Evolutionary conservation across 163 green algal species (phyloP).

Genomic region (Scenedesmus sp.): DNA sequence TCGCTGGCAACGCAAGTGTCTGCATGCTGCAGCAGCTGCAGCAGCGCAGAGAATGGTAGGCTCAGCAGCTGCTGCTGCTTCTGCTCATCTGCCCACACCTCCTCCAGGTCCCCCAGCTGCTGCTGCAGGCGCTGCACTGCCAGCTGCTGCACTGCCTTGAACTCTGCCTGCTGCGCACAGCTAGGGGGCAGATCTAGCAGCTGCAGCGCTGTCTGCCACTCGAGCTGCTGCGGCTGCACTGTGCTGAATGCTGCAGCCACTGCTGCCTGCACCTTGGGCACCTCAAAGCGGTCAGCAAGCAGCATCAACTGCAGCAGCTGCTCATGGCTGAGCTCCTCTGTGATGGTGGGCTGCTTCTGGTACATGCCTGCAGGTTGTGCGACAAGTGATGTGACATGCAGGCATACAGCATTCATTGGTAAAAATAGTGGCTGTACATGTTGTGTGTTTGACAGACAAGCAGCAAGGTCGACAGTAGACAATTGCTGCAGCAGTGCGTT

Average conservation of each 20-base stretch:
- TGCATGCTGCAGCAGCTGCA: not conserved
- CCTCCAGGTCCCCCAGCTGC: not conserved
- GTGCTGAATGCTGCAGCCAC: not conserved
- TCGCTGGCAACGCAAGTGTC: not conserved
- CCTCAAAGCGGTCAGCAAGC: slow-evolving; percentile 8
- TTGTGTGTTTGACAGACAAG: no score
- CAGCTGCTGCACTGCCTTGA: not conserved
- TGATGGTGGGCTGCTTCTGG: not conserved
- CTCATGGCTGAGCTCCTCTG: not conserved
- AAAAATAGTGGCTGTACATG: no score
- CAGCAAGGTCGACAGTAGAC: no score
- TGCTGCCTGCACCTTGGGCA: slow-evolving; percentile 3
- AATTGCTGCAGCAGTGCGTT: no score
- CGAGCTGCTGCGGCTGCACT: not conserved
- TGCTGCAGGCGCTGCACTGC: not conserved
- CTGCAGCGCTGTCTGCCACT: not conserved
- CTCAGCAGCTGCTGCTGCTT: not conserved
- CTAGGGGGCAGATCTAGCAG: not conserved
- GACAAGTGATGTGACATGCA: no score
- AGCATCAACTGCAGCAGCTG: slow-evolving; percentile 11
- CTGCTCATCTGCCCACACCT: not conserved
- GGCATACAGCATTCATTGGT: no score
- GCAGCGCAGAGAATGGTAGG: not conserved
- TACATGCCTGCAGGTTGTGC: not conserved
- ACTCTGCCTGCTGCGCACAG: not conserved